A percentile compares a stretch with the other conserved stretches of the same genome.
These are phyloP conservation scores for Ustilago sp. DNA, from an alignment of 1,284 basidiomycete genomes.

Conservation along the genomic window DNA sequence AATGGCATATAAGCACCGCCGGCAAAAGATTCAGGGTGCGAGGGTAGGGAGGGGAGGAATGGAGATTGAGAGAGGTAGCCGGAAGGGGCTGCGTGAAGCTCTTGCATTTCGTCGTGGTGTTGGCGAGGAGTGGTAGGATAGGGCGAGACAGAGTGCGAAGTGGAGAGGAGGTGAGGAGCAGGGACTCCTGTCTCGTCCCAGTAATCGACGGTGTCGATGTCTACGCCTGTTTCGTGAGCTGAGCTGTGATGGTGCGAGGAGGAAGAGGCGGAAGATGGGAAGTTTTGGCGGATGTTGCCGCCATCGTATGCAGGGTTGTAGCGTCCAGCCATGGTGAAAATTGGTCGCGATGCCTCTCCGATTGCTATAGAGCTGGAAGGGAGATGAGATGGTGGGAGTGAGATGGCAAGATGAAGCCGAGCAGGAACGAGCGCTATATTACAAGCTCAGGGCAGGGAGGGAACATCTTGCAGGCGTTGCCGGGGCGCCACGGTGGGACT, in stretches of 20 bases:
- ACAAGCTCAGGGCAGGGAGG: neutral
- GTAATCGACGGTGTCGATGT: conserved; percentile 53
- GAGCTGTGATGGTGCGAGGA: conserved; percentile 18
- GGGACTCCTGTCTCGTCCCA: conserved; percentile 36
- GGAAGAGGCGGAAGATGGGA: conserved; percentile 12
- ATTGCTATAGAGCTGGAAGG: neutral
- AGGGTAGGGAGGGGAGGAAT: conserved; percentile 21
- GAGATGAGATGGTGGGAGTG: conserved; percentile 4
- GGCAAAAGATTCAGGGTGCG: conserved; percentile 12
- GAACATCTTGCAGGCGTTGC: neutral
- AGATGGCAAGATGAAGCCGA: neutral
- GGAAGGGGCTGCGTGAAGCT: conserved; percentile 30
- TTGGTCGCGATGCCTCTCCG: neutral
- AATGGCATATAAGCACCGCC: conserved; percentile 24
- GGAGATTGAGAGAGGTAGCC: conserved; percentile 21
- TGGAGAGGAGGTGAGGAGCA: conserved; percentile 36
- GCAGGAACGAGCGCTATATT: conserved; percentile 1
- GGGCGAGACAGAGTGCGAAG: conserved; percentile 33
- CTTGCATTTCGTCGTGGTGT: conserved; percentile 27
- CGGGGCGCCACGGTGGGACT: neutral
- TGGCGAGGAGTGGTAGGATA: conserved; percentile 22
- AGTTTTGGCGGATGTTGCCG: neutral
- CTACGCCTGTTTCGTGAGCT: conserved; percentile 8
- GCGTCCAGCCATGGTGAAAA: conserved; percentile 4
- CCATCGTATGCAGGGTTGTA: conserved; percentile 14